Base-by-base conservation (phyloP, 768 basidiomycete genomes). In the Hericium rajendrae region DNA sequence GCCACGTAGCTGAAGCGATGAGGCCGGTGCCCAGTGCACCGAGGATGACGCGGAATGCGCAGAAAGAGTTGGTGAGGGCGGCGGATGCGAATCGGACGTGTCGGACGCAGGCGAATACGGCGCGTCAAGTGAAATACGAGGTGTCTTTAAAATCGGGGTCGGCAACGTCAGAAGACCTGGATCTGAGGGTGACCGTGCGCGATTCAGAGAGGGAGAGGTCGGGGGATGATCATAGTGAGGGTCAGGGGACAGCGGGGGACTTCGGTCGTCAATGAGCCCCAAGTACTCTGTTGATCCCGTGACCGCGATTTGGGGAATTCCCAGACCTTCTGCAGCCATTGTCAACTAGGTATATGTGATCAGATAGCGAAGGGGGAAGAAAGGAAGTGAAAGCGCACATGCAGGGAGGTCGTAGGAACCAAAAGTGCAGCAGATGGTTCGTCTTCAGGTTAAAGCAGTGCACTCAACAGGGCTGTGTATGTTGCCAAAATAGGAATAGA, bases 31-130 rank as follows among this genome's bases (percentile, higher is more conserved):
- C 58, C 85, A 89, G 38, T 83, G 79, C 0, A 80, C 76, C 0
- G 81, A 81, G 2, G 85, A 24, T 13, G 49, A 51, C 0, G 49
- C 86, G 15, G 62, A 66, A 37, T 51, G 60, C 2, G 76, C 79
- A 0, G 90, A 88, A 10, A 88, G 75, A 0, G 89, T 90, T 1
- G 89, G 90, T 0, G 89, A 91, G 0, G 89, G 88, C 0, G 89
- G 89, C 0, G 69, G 77, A 22, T 72, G 71, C 49, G 37, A 15
- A 46, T 65, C 39, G 26, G 39, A 71, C 74, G 48, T 78, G n/a
- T 77, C 73, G 0, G 72, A 75, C 11, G 28, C 20, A 22, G 40
- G 22, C 38, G 63, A 63, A 0, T 68, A 68, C 0, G 70, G 63
- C 15, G 69, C 53, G 56, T 74, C 74, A 6, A 71, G 50, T 0